Percentiles rank a stretch among this genome's conserved stretches.
phyloP scores from a whole-genome alignment of 306 rosid species.

The Abrus pulchellus region DNA sequence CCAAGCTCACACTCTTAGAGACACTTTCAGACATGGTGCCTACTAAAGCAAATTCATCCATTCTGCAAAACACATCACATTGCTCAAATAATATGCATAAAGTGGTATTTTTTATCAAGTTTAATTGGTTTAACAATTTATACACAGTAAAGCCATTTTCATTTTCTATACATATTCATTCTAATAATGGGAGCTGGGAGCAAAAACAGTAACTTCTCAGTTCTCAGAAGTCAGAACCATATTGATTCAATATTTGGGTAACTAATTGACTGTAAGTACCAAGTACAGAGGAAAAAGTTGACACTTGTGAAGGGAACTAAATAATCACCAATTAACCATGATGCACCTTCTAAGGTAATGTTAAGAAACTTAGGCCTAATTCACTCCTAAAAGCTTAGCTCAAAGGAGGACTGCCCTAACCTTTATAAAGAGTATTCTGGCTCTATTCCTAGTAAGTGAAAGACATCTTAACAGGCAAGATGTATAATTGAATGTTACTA shows the following conservation, averaged over 20 bases:
- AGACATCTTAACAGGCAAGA: not conserved
- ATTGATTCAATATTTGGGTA: not conserved
- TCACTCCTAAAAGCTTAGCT: too few relatives aligned
- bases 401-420: too few relatives aligned
- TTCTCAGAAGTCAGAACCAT: not conserved
- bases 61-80: conserved; percentile 65
- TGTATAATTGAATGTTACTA: not conserved
- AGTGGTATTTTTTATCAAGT: conserved; percentile 8
- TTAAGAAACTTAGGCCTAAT: too few relatives aligned
- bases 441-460: too few relatives aligned
- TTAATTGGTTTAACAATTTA: conserved; percentile 10
- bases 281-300: not conserved
- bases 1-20: conserved; percentile 92
- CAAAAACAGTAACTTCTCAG: not conserved
- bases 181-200: not conserved
- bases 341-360: not conserved
- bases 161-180: conserved; percentile 10
- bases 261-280: not conserved
- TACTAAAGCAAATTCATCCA: conserved; percentile 89
- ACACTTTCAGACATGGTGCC: conserved; percentile 77
- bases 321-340: not conserved
- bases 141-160: conserved; percentile 19
- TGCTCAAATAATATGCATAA: conserved; percentile 42
- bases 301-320: not conserved
- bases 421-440: too few relatives aligned